phyloP scores from a whole-genome alignment of 192 early-diverging fungal species.

The Dissophora globulifera region DNA sequence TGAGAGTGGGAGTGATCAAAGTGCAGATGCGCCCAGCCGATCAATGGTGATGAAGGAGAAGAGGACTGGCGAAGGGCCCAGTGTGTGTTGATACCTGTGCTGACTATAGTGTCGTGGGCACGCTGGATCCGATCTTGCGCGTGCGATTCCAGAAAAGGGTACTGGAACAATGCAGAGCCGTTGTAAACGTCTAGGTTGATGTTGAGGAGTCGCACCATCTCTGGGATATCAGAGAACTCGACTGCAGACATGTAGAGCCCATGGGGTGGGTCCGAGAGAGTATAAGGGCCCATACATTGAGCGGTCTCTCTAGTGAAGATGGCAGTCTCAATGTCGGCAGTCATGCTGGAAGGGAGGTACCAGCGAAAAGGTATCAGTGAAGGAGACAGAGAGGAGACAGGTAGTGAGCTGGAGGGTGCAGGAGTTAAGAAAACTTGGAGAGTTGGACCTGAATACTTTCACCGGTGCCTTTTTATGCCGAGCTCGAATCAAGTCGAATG shows the following conservation, averaged over 20 bases:
- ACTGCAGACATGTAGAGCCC: conserved; percentile 29
- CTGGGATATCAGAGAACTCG: conserved; percentile 34
- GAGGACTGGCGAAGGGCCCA: conserved; percentile 24
- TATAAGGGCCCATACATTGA: conserved; percentile 29
- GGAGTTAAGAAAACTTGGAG: too few relatives aligned
- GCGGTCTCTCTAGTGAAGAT: conserved; percentile 13
- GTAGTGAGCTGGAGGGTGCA: too few relatives aligned
- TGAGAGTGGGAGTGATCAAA: conserved; percentile 11
- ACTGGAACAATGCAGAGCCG: conserved; percentile 29
- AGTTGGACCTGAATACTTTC: too few relatives aligned
- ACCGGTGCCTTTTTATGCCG: too few relatives aligned
- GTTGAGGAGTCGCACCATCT: conserved; percentile 45
- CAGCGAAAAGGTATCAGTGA: background rate
- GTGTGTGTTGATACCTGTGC: conserved; percentile 35
- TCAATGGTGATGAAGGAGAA: conserved; percentile 9
- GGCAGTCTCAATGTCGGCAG: background rate
- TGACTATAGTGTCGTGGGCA: conserved; percentile 5
- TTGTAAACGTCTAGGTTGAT: conserved; percentile 40
- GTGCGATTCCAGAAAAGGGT: conserved; percentile 45
- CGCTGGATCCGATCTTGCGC: conserved; percentile 26
- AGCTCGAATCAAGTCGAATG: too few relatives aligned
- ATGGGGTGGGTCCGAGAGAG: background rate
- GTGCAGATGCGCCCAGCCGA: conserved; percentile 32
- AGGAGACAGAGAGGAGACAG: background rate
- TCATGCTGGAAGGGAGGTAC: background rate